phyloP scores from a whole-genome alignment of 139 green algal genomes.

The Dunaliella sp. region DNA sequence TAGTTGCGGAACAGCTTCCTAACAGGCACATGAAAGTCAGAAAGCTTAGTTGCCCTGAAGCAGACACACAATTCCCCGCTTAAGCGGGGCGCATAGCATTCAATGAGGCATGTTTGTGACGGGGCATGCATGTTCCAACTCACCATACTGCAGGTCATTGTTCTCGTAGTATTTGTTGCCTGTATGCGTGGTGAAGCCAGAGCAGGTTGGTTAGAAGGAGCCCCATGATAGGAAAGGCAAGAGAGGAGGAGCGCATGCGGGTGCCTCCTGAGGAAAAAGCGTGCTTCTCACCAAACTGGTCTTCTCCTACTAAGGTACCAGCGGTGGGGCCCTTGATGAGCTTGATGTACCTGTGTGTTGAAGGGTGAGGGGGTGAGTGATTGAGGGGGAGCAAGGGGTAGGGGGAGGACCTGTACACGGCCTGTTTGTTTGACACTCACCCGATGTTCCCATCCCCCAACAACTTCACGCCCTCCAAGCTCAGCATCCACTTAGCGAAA shows the following conservation, averaged over 20 bases:
- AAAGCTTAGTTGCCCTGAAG: too few species aligned
- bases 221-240: neutral
- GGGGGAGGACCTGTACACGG: neutral
- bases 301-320: slow-evolving; percentile 42
- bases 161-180: slow-evolving; percentile 58
- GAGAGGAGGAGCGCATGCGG: neutral
- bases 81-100: too few species aligned
- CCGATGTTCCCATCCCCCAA: slow-evolving; percentile 52
- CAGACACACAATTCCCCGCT: too few species aligned
- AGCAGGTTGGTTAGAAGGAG: too few species aligned
- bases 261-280: neutral
- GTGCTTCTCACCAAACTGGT: slow-evolving; percentile 27
- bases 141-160: slow-evolving; percentile 32
- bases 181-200: too few species aligned
- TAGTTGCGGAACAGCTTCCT: too few species aligned
- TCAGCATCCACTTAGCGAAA: slow-evolving; percentile 2
- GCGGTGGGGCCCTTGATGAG: slow-evolving; percentile 37
- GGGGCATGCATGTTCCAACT: too few species aligned
- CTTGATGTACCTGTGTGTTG: slow-evolving; percentile 16
- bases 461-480: slow-evolving; percentile 27
- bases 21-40: too few species aligned
- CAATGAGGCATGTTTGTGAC: too few species aligned
- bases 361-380: too few species aligned
- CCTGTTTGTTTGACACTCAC: slow-evolving; percentile 9
- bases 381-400: neutral